Percentiles rank a stretch among this genome's conserved stretches.
phyloP scores from a whole-genome alignment of 1,139 yeast species.

The Saccharomyces uvarum region DNA sequence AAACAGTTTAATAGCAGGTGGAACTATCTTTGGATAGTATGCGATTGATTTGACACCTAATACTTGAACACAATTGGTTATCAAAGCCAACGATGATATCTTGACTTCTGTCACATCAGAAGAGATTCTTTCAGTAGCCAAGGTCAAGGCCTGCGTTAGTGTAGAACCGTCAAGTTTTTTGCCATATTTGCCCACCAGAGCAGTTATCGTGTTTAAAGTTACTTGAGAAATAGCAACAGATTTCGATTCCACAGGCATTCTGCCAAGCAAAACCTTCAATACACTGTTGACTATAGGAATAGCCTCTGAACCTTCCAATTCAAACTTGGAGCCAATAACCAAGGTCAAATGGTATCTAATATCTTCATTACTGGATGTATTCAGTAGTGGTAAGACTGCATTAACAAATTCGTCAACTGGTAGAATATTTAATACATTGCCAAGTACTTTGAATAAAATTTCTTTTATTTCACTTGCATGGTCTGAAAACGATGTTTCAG shows the following conservation, averaged over 20 bases:
- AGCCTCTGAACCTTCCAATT: constrained; percentile 46
- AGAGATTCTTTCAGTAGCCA: constrained; percentile 46
- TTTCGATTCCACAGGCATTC: constrained; percentile 35
- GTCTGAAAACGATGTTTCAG: constrained; percentile 19
- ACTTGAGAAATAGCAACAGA: constrained; percentile 54
- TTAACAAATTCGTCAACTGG: constrained; percentile 69
- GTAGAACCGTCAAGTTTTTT: constrained; percentile 40
- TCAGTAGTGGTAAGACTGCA: constrained; percentile 49
- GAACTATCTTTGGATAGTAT: constrained; percentile 73
- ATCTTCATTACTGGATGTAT: constrained; percentile 28
- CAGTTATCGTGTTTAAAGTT: constrained; percentile 61
- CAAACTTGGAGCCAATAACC: constrained; percentile 64
- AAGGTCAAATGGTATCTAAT: constrained; percentile 48
- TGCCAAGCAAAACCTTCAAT: constrained; percentile 43
- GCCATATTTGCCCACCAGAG: constrained; percentile 58
- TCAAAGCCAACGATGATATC: constrained; percentile 66
- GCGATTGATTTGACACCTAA: constrained; percentile 86
- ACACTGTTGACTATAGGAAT: constrained; percentile 43
- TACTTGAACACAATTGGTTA: constrained; percentile 59
- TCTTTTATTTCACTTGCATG: constrained; percentile 22
- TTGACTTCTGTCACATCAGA: constrained; percentile 51
- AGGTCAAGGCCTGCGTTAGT: constrained; percentile 43
- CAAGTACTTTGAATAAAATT: constrained; percentile 43
- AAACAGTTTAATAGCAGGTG: constrained; percentile 62
- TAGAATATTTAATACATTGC: constrained; percentile 55